A percentile compares a stretch with the other conserved stretches of the same genome.
These are phyloP conservation scores for Cytospora paraplurivora DNA, from an alignment of 2,329 filamentous ascomycete genomes.

Conservation along the genomic window DNA sequence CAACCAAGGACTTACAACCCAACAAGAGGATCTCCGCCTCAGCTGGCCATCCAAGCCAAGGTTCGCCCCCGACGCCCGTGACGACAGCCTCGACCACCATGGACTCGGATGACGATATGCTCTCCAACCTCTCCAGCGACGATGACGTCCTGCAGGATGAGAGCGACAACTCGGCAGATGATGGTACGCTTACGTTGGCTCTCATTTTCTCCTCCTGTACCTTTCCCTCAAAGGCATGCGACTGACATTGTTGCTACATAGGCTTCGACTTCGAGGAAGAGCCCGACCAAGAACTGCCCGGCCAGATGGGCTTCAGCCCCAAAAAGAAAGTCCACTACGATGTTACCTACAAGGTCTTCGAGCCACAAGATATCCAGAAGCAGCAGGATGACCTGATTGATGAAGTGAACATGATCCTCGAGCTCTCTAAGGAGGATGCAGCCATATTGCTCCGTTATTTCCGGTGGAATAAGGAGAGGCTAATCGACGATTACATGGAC, in stretches of 20 bases:
- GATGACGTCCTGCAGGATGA: slow-evolving; percentile 75
- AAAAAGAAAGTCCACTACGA: slow-evolving; percentile 77
- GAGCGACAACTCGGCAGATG: slow-evolving; percentile 68
- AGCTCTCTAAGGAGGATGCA: slow-evolving; percentile 83
- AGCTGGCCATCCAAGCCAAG: slow-evolving; percentile 43
- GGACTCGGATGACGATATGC: slow-evolving; percentile 95
- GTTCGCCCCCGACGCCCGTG: slow-evolving; percentile 60
- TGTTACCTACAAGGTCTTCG: slow-evolving; percentile 80
- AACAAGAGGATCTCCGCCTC: slow-evolving; percentile 59
- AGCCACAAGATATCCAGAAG: slow-evolving; percentile 76
- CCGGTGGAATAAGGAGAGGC: slow-evolving; percentile 92
- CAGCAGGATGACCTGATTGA: slow-evolving; percentile 85
- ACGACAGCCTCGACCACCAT: slow-evolving; percentile 65
- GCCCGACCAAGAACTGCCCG: slow-evolving; percentile 55
- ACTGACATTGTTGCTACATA: slow-evolving; percentile 31
- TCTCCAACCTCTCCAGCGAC: slow-evolving; percentile 80
- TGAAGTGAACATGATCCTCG: slow-evolving; percentile 89
- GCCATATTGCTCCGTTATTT: slow-evolving; percentile 88
- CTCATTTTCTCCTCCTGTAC: slow-evolving; percentile 14
- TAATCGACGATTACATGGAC: slow-evolving; percentile 98
- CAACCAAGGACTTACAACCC: slow-evolving; percentile 44
- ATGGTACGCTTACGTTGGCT: slow-evolving; percentile 44
- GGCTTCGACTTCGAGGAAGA: slow-evolving; percentile 65
- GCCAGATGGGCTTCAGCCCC: slow-evolving; percentile 65
- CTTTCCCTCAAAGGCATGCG: slow-evolving; percentile 21